These are phyloP conservation scores for Eucalyptus polybractea DNA, from an alignment of 345 rosid genomes.

Conservation along the genomic window DNA sequence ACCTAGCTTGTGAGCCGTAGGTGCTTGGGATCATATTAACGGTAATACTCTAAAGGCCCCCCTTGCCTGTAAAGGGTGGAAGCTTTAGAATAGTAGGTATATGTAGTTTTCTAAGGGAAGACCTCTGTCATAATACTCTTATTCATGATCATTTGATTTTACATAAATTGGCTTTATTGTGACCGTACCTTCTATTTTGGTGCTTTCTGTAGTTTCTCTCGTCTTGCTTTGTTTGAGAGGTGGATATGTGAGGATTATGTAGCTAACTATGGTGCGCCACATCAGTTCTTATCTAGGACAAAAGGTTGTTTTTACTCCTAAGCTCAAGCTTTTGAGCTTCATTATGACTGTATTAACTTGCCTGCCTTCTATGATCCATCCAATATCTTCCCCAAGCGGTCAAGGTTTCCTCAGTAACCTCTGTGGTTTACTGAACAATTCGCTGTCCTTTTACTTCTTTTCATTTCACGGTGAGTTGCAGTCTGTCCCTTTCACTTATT, in stretches of 20 bases:
- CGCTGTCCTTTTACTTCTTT: constrained; percentile 76
- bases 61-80: not conserved
- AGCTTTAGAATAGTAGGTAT: not conserved
- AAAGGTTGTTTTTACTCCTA: constrained; percentile 48
- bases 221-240: constrained; percentile 91
- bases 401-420: constrained; percentile 45
- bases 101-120: not conserved
- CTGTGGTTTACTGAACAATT: constrained; percentile 62
- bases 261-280: constrained; percentile 90
- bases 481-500: not conserved
- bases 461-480: constrained; percentile 62
- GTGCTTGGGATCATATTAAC: not conserved
- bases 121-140: not conserved
- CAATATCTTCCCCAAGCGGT: constrained; percentile 54
- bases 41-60: not conserved
- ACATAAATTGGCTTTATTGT: not conserved
- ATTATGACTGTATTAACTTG: constrained; percentile 48
- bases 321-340: constrained; percentile 48
- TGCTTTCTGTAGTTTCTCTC: constrained; percentile 45
- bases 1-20: not conserved
- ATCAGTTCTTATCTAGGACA: constrained; percentile 76
- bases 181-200: not conserved
- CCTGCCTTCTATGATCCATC: constrained; percentile 88
- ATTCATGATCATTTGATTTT: not conserved
- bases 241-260: constrained; percentile 96